phyloP scores from a whole-genome alignment of 768 basidiomycete genomes.

The Termitomyces sp. region DNA sequence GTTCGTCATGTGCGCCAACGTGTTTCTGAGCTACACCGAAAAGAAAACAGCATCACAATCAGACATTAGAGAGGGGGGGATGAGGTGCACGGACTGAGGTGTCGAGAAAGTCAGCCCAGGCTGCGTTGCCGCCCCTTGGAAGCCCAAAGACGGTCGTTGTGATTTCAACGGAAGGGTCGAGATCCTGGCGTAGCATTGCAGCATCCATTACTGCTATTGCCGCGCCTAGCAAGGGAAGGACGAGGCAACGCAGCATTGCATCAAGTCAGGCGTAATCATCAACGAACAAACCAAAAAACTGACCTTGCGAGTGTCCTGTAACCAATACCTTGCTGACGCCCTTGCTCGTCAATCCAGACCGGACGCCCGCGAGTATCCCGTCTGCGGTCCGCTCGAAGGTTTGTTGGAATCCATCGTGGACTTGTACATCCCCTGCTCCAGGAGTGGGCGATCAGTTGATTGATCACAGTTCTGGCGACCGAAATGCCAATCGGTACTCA shows the following conservation, averaged over 20 bases:
- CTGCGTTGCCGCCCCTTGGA: constrained; percentile 39
- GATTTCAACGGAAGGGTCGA: constrained; percentile 26
- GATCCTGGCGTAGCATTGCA: constrained; percentile 30
- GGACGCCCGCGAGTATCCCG: constrained; percentile 23
- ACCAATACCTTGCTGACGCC: constrained; percentile 27
- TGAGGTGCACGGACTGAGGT: constrained; percentile 16
- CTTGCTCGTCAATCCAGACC: constrained; percentile 21
- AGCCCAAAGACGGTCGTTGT: constrained; percentile 34
- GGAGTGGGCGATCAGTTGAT: background rate
- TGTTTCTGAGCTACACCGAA: constrained; percentile 17
- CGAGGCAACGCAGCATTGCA: no score
- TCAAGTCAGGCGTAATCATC: background rate
- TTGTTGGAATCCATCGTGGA: constrained; percentile 34
- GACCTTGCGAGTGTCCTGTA: constrained; percentile 39
- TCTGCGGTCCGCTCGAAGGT: constrained; percentile 34
- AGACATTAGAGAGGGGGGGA: background rate
- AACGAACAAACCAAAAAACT: background rate
- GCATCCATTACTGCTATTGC: constrained; percentile 42
- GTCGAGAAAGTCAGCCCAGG: constrained; percentile 38
- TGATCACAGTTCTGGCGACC: background rate
- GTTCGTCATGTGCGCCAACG: constrained; percentile 30
- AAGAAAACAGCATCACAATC: background rate
- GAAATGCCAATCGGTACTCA: constrained; percentile 9
- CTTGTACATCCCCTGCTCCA: constrained; percentile 23
- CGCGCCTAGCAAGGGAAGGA: constrained; percentile 25